phyloP scores from a whole-genome alignment of 371 early-diverging fungal species.

The Mortierella sp. region DNA sequence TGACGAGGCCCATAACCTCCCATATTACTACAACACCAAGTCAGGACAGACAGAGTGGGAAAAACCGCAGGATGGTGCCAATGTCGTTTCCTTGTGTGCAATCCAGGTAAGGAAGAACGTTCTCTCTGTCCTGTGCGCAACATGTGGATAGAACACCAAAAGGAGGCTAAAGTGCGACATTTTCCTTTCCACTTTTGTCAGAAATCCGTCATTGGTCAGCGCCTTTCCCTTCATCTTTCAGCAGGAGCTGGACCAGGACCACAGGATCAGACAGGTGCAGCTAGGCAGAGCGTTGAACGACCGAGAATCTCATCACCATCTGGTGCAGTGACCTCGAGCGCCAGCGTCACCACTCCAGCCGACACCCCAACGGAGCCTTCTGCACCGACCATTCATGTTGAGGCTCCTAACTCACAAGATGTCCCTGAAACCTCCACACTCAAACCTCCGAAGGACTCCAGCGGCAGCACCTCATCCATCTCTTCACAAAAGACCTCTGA shows the following conservation, averaged over 20 bases:
- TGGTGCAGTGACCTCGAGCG: neutral
- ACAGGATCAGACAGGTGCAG: constrained; percentile 11
- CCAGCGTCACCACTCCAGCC: constrained; percentile 3
- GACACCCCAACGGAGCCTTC: constrained; percentile 11
- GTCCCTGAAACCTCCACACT: neutral
- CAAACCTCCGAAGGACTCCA: constrained; percentile 7
- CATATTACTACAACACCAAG: constrained; percentile 90
- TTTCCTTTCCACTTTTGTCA: neutral
- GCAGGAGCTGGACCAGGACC: constrained; percentile 9
- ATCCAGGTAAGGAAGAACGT: constrained; percentile 62
- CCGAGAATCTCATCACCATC: constrained; percentile 13
- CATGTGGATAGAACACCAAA: no score
- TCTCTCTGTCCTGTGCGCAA: neutral
- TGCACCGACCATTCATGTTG: neutral
- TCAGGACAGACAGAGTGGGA: constrained; percentile 90
- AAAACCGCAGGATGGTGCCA: constrained; percentile 72
- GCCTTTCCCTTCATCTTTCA: constrained; percentile 46
- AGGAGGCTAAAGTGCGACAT: no score
- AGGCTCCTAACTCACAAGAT: neutral
- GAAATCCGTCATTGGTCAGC: constrained; percentile 54
- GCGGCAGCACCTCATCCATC: constrained; percentile 2
- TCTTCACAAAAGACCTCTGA: constrained; percentile 12
- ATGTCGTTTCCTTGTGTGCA: constrained; percentile 80
- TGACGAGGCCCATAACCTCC: constrained; percentile 83
- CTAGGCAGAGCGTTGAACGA: constrained; percentile 18